A percentile compares a stretch with the other conserved stretches of the same genome.
Evolutionary conservation across 169 alveolate species (phyloP).

Genomic region (Perkinsus chesapeaki): DNA sequence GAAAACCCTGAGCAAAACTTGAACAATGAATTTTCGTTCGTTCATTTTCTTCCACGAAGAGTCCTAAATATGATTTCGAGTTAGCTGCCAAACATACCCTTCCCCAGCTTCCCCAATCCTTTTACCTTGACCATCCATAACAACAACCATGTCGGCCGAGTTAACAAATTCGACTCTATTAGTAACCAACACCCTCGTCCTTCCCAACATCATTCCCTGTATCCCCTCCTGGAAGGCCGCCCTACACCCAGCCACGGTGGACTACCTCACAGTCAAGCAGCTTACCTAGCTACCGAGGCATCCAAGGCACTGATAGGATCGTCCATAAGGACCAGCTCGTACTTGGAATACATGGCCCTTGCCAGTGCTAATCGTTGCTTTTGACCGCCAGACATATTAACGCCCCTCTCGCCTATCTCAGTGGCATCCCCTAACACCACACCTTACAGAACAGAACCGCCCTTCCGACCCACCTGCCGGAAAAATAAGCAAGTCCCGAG

Average conservation of each 20-base stretch:
- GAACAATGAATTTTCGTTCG: too few relatives aligned
- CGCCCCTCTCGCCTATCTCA: conserved; percentile 52
- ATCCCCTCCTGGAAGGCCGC: conserved; percentile 3
- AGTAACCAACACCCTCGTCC: conserved; percentile 5
- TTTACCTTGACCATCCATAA: background rate
- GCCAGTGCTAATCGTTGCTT: conserved; percentile 63
- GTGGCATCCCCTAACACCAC: conserved; percentile 20
- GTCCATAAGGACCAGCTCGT: conserved; percentile 57
- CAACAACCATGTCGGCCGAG: conserved; percentile 24
- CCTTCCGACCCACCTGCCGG: conserved; percentile 48
- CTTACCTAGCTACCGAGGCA: conserved; percentile 44
- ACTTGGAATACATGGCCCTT: conserved; percentile 61
- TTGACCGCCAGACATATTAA: conserved; percentile 65
- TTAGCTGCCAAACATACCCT: too few relatives aligned
- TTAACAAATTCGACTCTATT: background rate
- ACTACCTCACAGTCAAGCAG: background rate
- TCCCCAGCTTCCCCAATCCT: too few relatives aligned
- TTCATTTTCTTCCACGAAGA: too few relatives aligned
- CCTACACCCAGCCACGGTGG: background rate
- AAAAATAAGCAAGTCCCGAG: conserved; percentile 49
- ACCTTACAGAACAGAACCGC: background rate
- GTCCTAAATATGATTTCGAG: too few relatives aligned
- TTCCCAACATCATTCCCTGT: background rate
- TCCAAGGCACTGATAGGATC: conserved; percentile 70
- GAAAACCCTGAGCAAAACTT: too few relatives aligned